Conservation (phyloP, 1,284 basidiomycete species). For the Trametes pubescens region DNA sequence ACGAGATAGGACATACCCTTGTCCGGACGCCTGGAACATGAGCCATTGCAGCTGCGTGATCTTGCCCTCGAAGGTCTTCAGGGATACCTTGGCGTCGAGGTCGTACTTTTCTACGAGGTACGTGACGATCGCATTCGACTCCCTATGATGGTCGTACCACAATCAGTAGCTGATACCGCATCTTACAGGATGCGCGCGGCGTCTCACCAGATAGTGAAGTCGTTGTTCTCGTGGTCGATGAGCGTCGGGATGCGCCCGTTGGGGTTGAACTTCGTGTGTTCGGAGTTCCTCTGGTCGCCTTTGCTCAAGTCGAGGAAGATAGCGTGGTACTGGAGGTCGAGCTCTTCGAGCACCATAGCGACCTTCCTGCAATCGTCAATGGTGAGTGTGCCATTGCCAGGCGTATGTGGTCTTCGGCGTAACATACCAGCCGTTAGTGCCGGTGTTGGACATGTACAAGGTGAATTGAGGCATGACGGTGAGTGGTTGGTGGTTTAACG, state of each 20-base stretch:
- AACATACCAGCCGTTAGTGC: too few species aligned
- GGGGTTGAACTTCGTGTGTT: conserved; percentile 35
- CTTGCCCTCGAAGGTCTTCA: conserved; percentile 34
- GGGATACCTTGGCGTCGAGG: conserved; percentile 41
- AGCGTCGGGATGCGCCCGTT: conserved; percentile 44
- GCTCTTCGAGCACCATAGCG: conserved; percentile 39
- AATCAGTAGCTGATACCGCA: neutral
- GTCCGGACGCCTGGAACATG: conserved; percentile 42
- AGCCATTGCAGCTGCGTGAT: conserved; percentile 38
- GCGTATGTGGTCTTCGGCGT: too few species aligned
- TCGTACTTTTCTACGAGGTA: conserved; percentile 48
- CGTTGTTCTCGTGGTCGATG: conserved; percentile 44
- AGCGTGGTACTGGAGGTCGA: conserved; percentile 39
- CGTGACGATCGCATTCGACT: conserved; percentile 45
- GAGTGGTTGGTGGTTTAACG: too few species aligned
- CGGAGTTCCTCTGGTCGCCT: conserved; percentile 38
- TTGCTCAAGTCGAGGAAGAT: conserved; percentile 37
- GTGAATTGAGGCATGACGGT: too few species aligned
- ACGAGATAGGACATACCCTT: conserved; percentile 33
- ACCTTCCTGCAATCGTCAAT: conserved; percentile 28
- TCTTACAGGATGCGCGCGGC: neutral
- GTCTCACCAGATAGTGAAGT: conserved; percentile 29
- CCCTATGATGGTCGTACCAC: conserved; percentile 33
- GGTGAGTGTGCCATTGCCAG: too few species aligned
- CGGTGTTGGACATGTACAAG: too few species aligned